Base-by-base conservation (phyloP, 176 grass and related monocot genomes). In the Carex kokanica region DNA sequence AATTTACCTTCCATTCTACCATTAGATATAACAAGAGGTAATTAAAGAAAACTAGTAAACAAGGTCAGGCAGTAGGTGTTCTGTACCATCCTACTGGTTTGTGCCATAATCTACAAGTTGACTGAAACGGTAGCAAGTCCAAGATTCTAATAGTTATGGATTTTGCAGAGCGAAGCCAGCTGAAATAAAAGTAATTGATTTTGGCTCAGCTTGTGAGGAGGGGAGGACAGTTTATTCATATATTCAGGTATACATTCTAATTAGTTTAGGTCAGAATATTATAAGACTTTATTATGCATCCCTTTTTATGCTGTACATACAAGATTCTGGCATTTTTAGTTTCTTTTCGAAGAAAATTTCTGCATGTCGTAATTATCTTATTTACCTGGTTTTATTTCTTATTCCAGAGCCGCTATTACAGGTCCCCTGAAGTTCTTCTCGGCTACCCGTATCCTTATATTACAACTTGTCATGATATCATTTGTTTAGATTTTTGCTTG, bases 121-220 rank as follows among this genome's bases (percentile, higher is more conserved):
- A 78, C 73, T 78, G 15, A 55, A 78, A 15, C 17, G 25, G 18
- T 43, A 71, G 64, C 25, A 1, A 67, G 64, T 64, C 36, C 71
- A 60, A 12, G 56, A 32, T 11, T 78, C 12, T 20, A 21, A 51
- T 54, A 32, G 14, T 83, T 79, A 45, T 70, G 77, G 11, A 58
- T 40, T 54, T 93, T 90, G 59, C 86, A 99, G 97, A 81, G 85
- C 90, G 85, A 93, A 92, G 83, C 88, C 86, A 89, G 86, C 93
- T 85, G 89, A 90, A 90, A 91, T 99, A 84, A 99, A 99, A 89
- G 93, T 99, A 60, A 99, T 99, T 86, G 97, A 99, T 93, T 99
- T 99, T 89, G 97, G 97, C 32, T 96, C 97, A 90, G 97, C 93
- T n/a, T 99, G 97, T 85, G 84, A 87, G 89, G 97, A 96, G 86